Evolutionary conservation across 176 grass and related monocot species (phyloP).

Genomic region (Avena eriantha): DNA sequence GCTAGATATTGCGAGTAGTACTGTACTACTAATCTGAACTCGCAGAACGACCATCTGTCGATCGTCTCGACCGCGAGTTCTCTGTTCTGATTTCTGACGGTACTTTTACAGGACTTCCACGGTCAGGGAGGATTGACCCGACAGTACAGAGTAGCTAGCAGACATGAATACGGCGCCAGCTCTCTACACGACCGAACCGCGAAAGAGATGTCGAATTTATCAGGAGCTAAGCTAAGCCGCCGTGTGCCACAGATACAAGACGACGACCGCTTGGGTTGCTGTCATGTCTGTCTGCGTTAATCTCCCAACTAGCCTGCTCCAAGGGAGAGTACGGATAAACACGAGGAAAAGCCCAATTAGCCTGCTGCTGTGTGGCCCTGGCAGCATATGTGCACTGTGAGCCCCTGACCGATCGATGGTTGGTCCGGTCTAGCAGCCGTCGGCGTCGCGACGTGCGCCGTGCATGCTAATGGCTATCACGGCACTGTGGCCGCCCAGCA

Average conservation of each 20-base stretch:
- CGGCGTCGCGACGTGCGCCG: not conserved
- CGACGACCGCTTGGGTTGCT: not conserved
- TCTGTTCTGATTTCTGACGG: not conserved
- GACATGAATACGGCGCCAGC: conserved; percentile 26
- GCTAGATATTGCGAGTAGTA: not conserved
- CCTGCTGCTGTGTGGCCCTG: not conserved
- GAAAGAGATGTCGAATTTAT: conserved; percentile 23
- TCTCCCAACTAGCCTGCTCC: not conserved
- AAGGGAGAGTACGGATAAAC: not conserved
- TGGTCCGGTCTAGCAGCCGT: not conserved
- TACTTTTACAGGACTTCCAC: not conserved
- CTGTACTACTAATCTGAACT: not conserved
- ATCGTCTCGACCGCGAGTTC: not conserved
- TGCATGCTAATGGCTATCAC: conserved; percentile 44
- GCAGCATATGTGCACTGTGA: too few species aligned
- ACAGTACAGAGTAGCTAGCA: not conserved
- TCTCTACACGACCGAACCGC: not conserved
- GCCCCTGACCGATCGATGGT: not conserved
- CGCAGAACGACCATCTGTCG: not conserved
- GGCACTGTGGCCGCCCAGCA: conserved; percentile 17
- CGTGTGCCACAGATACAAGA: not conserved
- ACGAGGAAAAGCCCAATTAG: not conserved
- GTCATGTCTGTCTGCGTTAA: not conserved
- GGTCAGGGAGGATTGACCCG: conserved; percentile 39
- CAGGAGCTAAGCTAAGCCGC: not conserved